A percentile compares a stretch with the other conserved stretches of the same genome.
Conservation (phyloP, 345 rosid genomes). For the Barbarea vulgaris region DNA sequence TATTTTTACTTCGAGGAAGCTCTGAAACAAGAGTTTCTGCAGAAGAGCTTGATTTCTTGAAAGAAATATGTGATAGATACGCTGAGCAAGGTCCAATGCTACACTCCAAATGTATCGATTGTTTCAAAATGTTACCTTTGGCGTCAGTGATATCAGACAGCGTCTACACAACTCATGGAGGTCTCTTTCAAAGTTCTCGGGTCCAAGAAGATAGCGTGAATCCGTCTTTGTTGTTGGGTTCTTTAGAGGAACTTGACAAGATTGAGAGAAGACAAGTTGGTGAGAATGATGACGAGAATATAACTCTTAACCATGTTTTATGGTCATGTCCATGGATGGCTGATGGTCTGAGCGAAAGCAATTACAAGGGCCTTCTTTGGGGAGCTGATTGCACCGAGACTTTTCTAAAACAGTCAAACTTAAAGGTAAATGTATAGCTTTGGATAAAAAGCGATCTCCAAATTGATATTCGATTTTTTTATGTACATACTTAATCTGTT, state of each 20-base stretch:
- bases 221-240: conserved; percentile 44
- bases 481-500: not conserved
- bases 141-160: conserved; percentile 43
- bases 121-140: conserved; percentile 46
- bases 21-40: conserved; percentile 47
- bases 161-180: conserved; percentile 53
- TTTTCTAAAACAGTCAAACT: conserved; percentile 43
- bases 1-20: conserved; percentile 51
- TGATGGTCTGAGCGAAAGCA: conserved; percentile 43
- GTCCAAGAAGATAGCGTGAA: conserved; percentile 28
- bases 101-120: conserved; percentile 43
- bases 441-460: not conserved
- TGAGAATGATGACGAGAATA: conserved; percentile 40
- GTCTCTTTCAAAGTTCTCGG: conserved; percentile 45
- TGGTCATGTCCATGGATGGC: conserved; percentile 53
- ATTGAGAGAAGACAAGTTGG: conserved; percentile 45
- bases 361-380: conserved; percentile 48
- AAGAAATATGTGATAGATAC: conserved; percentile 48
- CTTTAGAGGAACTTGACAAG: conserved; percentile 44
- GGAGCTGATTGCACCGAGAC: conserved; percentile 51
- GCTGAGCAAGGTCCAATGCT: conserved; percentile 39
- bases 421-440: conserved; percentile 38
- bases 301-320: conserved; percentile 44
- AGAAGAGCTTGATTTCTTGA: conserved; percentile 43
- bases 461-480: not conserved